Evolutionary conservation across 805 yeast species (phyloP).

Genomic region (Pichia sporocuriosa): DNA sequence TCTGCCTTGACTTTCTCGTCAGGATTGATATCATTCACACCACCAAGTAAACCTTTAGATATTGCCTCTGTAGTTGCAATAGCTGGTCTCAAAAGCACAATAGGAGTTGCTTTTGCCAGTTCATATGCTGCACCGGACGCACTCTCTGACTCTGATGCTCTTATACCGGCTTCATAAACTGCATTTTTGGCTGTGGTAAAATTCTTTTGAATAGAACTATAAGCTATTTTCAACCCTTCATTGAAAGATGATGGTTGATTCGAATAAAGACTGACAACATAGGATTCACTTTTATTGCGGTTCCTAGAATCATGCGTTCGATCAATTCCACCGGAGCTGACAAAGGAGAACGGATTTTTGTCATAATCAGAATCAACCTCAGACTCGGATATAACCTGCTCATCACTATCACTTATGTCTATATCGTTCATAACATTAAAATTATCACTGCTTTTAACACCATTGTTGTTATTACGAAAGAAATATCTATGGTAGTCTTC

Average conservation of each 20-base stretch:
- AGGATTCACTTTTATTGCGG: conserved; percentile 31
- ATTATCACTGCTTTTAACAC: background rate
- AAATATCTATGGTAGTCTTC: conserved; percentile 8
- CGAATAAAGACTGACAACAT: conserved; percentile 65
- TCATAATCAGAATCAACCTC: conserved; percentile 23
- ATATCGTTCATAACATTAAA: conserved; percentile 10
- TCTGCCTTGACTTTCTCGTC: conserved; percentile 47
- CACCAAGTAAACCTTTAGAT: conserved; percentile 74
- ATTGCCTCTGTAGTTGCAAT: conserved; percentile 92
- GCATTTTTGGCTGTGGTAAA: conserved; percentile 59
- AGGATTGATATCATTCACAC: conserved; percentile 74
- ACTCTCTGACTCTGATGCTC: conserved; percentile 56
- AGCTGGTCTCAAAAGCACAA: conserved; percentile 72
- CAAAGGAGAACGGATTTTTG: too few relatives aligned
- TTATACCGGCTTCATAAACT: conserved; percentile 50
- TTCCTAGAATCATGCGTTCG: background rate
- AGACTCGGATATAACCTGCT: conserved; percentile 24
- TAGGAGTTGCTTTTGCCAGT: conserved; percentile 71
- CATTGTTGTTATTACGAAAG: background rate
- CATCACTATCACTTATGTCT: conserved; percentile 24
- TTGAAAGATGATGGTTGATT: conserved; percentile 70
- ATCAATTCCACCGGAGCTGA: too few relatives aligned
- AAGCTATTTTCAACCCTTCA: conserved; percentile 74
- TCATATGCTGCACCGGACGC: conserved; percentile 63
- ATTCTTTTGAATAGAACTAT: conserved; percentile 62